These are phyloP conservation scores for Ensete ventricosum DNA, from an alignment of 176 grass and related monocot genomes.

Conservation along the genomic window DNA sequence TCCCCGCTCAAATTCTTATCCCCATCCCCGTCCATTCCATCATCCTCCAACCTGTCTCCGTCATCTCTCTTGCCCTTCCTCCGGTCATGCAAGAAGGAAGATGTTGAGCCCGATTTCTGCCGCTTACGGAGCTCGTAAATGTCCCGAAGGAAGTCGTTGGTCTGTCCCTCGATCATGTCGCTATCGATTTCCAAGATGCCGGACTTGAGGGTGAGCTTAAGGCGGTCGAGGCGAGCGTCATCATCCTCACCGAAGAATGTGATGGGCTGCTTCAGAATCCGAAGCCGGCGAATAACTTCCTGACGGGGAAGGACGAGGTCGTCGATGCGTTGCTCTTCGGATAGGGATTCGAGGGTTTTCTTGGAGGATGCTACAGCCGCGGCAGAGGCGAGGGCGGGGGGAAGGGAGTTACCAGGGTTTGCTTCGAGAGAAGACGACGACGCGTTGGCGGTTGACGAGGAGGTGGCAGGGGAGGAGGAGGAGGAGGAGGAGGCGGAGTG, in stretches of 20 bases:
- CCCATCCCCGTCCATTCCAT: background rate
- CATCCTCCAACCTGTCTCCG: constrained; percentile 9
- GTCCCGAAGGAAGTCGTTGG: constrained; percentile 76
- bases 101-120: constrained; percentile 16
- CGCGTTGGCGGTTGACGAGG: background rate
- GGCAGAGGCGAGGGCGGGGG: background rate
- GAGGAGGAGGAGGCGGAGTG: background rate
- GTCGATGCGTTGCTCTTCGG: background rate
- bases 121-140: constrained; percentile 39
- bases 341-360: constrained; percentile 1
- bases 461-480: background rate
- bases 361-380: constrained; percentile 5
- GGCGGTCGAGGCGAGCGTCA: constrained; percentile 27
- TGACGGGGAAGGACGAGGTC: constrained; percentile 33
- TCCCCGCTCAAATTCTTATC: constrained; percentile 16
- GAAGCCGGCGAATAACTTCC: constrained; percentile 55
- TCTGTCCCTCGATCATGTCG: constrained; percentile 70
- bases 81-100: constrained; percentile 4
- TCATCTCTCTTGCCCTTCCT: constrained; percentile 27
- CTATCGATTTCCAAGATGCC: constrained; percentile 35
- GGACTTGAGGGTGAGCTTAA: constrained; percentile 41
- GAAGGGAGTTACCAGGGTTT: background rate
- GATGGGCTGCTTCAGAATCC: constrained; percentile 48
- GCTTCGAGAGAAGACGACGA: background rate
- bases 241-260: constrained; percentile 77